Evolutionary conservation across 441 rosid genomes (phyloP).

Genomic region (Theobroma grandiflorum): DNA sequence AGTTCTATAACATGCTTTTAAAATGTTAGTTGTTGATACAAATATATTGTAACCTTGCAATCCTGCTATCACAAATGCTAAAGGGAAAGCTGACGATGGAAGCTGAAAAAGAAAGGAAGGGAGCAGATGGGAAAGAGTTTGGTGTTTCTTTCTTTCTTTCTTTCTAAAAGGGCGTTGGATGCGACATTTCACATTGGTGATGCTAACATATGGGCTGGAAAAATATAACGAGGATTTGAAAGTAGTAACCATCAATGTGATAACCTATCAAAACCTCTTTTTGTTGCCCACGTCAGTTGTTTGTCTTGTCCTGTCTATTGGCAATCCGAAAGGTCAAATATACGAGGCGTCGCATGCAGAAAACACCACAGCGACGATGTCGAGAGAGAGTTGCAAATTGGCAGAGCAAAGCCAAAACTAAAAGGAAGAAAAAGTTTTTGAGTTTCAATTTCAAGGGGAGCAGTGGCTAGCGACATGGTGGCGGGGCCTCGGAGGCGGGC

Average conservation of each 20-base stretch:
- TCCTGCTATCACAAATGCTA: not conserved
- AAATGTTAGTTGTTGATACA: too few relatives aligned
- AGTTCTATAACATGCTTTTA: too few relatives aligned
- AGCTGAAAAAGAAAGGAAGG: not conserved
- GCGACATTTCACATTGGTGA: not conserved
- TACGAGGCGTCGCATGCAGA: not conserved
- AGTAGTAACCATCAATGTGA: not conserved
- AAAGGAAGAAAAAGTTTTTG: not conserved
- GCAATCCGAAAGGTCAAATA: slow-evolving; percentile 49
- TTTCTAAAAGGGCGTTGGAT: not conserved
- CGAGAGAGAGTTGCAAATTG: not conserved
- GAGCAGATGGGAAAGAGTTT: not conserved
- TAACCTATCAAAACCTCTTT: slow-evolving; percentile 10
- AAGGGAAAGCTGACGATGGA: not conserved
- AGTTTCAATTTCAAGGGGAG: not conserved
- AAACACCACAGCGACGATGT: not conserved
- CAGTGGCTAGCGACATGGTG: not conserved
- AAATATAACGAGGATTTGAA: not conserved
- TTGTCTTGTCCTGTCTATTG: slow-evolving; percentile 42
- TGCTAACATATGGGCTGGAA: not conserved
- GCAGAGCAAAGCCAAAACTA: not conserved
- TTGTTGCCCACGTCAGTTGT: slow-evolving; percentile 29
- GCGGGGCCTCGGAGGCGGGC: not conserved
- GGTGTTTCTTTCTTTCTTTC: not conserved
- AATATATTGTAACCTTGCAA: not conserved